Base-by-base conservation (phyloP, 225 moss, liverwort and hornwort species). In the Anthoceros angustus region DNA sequence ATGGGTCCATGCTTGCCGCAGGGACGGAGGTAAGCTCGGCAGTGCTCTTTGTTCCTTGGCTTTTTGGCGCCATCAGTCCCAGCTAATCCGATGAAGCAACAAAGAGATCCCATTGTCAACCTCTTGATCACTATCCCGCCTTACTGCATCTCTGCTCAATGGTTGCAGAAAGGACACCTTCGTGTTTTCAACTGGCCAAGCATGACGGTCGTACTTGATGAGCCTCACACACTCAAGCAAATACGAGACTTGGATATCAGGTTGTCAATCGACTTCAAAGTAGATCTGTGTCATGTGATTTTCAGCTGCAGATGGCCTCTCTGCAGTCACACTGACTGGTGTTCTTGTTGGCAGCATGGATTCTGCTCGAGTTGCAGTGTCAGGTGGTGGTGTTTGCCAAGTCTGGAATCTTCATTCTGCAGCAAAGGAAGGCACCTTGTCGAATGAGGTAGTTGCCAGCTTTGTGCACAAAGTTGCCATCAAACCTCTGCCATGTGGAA, bases 1-100 rank as follows among this genome's bases (percentile, higher is more conserved):
- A 55, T 55, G 55, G 55, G n/a, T 55, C 55, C 14, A 55, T 18
- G 55, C 55, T 55, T 18, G 55, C 55, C 14, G 55, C 55, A 55
- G 55, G n/a, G n/a, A 55, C 55, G 55, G 23, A 55, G 55, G 55
- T 55, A 23, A 55, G 14, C 23, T 18, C 55, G 23, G 55, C 55
- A 8, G 55, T 55, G 55, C 23, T 15, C 23, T n/a, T 46, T 16
- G 16, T 11, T 46, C 45, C 10, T 5, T 46, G 45, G 45, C 16
- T 46, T 6, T 16, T 11, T 32, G 32, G 32, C 32, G 4, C 32
- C 32, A 32, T 32, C 32, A 32, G 1, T 32, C 32, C 4, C 4
- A 32, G 1, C 1, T 32, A 4, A 32, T 32, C 32, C 32, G 32
- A 32, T 32, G 32, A 55, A 7, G 18, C 55, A 18, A 20, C 16